These are phyloP conservation scores for Mycena maculata DNA, from an alignment of 768 basidiomycete genomes.

Conservation along the genomic window DNA sequence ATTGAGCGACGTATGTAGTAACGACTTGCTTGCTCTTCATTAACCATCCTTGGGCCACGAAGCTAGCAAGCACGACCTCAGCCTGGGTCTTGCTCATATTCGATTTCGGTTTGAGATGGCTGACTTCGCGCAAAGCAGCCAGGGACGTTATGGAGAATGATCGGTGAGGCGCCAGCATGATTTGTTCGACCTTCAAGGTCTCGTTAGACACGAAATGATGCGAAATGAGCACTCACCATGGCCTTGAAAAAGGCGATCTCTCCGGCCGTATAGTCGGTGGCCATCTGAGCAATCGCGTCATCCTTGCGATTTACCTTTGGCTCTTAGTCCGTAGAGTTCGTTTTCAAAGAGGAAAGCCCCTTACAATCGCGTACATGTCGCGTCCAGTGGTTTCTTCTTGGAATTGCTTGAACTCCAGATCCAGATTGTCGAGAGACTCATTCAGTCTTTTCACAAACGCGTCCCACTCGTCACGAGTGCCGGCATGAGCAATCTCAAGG, in stretches of 20 bases:
- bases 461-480: slow-evolving; percentile 64
- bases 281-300: slow-evolving; percentile 86
- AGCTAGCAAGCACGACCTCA: slow-evolving; percentile 77
- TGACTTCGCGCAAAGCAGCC: slow-evolving; percentile 79
- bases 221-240: slow-evolving; percentile 63
- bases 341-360: slow-evolving; percentile 38
- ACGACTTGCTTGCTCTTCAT: slow-evolving; percentile 75
- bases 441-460: slow-evolving; percentile 72
- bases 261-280: slow-evolving; percentile 80
- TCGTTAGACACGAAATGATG: background rate
- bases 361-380: slow-evolving; percentile 76
- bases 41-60: slow-evolving; percentile 87
- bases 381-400: slow-evolving; percentile 74
- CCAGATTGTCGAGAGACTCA: slow-evolving; percentile 69
- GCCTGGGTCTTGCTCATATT: slow-evolving; percentile 83
- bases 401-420: slow-evolving; percentile 76
- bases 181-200: slow-evolving; percentile 78
- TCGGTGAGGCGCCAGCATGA: slow-evolving; percentile 82
- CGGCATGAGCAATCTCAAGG: slow-evolving; percentile 57
- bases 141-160: slow-evolving; percentile 83
- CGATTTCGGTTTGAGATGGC: slow-evolving; percentile 62
- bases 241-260: slow-evolving; percentile 91
- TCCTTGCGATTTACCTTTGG: slow-evolving; percentile 83
- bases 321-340: background rate
- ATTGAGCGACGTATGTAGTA: background rate